A percentile compares a stretch with the other conserved stretches of the same genome.
Evolutionary conservation across 2,329 filamentous ascomycete genomes (phyloP).

Genomic region (Pseudogymnoascus destructans): DNA sequence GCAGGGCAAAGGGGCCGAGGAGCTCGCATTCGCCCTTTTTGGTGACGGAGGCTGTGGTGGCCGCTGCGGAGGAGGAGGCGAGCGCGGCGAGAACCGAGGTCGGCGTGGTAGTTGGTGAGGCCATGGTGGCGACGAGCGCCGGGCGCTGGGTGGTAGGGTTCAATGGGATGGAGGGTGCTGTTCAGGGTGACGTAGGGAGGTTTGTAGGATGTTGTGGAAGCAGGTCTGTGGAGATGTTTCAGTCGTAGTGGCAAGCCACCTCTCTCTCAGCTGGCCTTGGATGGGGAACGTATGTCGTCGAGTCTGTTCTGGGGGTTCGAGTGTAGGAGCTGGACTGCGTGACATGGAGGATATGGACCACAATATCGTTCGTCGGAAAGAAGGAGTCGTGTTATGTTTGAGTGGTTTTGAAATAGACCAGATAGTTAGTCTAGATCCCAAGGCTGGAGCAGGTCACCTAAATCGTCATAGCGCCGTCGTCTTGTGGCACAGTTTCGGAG

Average conservation of each 20-base stretch:
- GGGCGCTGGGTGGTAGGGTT: neutral
- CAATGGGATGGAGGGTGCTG: neutral
- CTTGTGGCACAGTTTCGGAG: neutral
- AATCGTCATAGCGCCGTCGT: neutral
- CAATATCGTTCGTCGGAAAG: neutral
- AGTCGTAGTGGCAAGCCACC: conserved; percentile 2
- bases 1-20: conserved; percentile 76
- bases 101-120: conserved; percentile 18
- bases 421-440: neutral
- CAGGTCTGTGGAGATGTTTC: conserved; percentile 1
- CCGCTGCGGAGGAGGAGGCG: conserved; percentile 24
- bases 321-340: neutral
- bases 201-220: neutral
- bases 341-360: neutral
- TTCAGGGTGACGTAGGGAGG: neutral
- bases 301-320: neutral
- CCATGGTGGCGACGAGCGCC: conserved; percentile 10
- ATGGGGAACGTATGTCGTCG: neutral
- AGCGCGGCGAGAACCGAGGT: conserved; percentile 20
- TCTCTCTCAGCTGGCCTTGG: neutral
- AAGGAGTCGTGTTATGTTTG: conserved; percentile 3
- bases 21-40: conserved; percentile 66
- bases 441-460: neutral
- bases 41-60: conserved; percentile 23
- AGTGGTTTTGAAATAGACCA: neutral